Evolutionary conservation across 768 basidiomycete genomes (phyloP), one percentile per base, ranked within the genome.

Genomic region (Suillus brevipes): DNA sequence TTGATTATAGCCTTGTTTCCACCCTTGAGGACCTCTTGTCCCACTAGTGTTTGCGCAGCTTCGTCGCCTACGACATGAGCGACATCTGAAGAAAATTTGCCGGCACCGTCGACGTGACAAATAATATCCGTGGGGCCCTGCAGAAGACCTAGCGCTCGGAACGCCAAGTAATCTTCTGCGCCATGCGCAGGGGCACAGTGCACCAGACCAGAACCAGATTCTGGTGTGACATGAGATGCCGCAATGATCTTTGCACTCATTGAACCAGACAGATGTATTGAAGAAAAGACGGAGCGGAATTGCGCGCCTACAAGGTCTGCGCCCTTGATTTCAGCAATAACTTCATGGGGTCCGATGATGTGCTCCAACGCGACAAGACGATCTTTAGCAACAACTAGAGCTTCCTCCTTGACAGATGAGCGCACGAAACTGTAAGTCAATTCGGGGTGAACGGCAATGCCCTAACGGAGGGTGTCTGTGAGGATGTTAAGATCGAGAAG

Each of bases 131-230:
- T 69, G 53, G 68, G 69, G 8, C 64, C 58, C 40, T 66, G 62
- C n/a, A 90, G 73, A 31, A 87, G 78, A 37, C 82, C 84, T 2
- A 86, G 79, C 0, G 79, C 68, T n/a, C 82, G 85, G 79, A 92
- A 94, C 7, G 87, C 83, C 37, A 84, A 83, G 72, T 97, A 99
- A 75, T 99, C 97, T 70, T 99, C 97, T 12, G 85, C 83, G 20
- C 96, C 97, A 71, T 99, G 97, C 1, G 94, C 95, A 14, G 97
- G 96, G 0, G 97, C 96, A 68, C 91, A 93, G 72, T 99, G 97
- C 1, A 99, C 97, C 14, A 98, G 84, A 40, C 97, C 96, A 2
- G 96, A 97, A 7, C 97, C 97, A n/a, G 95, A 91, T 20, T 89
- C 85, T 0, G 90, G 77, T 1, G 90, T 94, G 18, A 99, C 97